These are phyloP conservation scores for Ceratocystis harringtonii DNA, from an alignment of 2,329 filamentous ascomycete species.

Conservation along the genomic window DNA sequence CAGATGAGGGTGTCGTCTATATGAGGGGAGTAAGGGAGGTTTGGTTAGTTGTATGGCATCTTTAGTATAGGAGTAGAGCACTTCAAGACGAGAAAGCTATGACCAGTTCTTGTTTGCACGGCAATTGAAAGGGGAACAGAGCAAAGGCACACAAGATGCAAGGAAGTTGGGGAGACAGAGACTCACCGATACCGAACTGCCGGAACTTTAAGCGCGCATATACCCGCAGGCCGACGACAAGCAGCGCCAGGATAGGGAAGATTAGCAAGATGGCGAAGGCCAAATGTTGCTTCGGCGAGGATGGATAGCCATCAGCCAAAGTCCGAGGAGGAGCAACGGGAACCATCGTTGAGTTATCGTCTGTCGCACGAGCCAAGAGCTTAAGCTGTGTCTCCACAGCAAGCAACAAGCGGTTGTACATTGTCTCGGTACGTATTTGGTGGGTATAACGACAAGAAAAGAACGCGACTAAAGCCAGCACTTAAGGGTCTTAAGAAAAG, in stretches of 20 bases:
- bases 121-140: background rate
- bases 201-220: slow-evolving; percentile 23
- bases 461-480: background rate
- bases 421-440: background rate
- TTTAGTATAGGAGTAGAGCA: background rate
- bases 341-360: background rate
- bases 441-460: background rate
- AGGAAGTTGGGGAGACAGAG: background rate
- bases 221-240: slow-evolving; percentile 21
- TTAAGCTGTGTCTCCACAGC: background rate
- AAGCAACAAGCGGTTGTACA: background rate
- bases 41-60: background rate
- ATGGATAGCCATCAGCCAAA: slow-evolving; percentile 6
- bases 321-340: background rate
- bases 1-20: slow-evolving; percentile 22
- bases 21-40: background rate
- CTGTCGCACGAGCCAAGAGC: background rate
- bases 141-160: background rate
- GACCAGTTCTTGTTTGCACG: background rate
- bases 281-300: slow-evolving; percentile 22
- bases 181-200: slow-evolving; percentile 22
- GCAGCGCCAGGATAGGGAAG: slow-evolving; percentile 23
- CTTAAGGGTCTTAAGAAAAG: background rate
- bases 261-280: slow-evolving; percentile 24
- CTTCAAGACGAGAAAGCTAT: background rate